Evolutionary conservation across 345 rosid species (phyloP).

Genomic region (Populus davidiana): DNA sequence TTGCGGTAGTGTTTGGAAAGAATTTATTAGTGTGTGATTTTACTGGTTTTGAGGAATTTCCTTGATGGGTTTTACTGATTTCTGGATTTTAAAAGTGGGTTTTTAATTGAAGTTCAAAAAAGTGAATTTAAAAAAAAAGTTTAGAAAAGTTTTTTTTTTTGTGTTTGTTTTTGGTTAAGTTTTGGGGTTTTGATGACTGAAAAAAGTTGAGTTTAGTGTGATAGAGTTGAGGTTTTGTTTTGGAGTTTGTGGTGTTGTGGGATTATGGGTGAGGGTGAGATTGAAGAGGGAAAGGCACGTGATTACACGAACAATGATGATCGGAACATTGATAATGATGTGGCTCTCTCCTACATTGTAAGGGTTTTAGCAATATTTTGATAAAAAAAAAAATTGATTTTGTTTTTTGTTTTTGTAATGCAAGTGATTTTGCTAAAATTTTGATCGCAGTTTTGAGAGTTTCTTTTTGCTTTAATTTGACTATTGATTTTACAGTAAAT

Average conservation of each 20-base stretch:
- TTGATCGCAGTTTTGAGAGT: not conserved
- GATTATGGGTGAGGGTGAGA: conserved; percentile 4
- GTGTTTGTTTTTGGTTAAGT: not conserved
- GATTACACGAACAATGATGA: not conserved
- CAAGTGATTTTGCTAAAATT: not conserved
- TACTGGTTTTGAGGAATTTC: not conserved
- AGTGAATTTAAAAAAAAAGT: not conserved
- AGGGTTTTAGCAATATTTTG: not conserved
- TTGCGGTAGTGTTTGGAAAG: not conserved
- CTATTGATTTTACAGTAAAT: not conserved
- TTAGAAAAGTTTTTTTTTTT: not conserved
- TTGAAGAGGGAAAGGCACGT: conserved; percentile 15
- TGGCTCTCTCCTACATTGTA: conserved; percentile 26
- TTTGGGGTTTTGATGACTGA: not conserved
- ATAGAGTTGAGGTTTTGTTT: not conserved
- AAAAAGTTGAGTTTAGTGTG: not conserved
- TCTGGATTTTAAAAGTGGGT: not conserved
- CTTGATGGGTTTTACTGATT: not conserved
- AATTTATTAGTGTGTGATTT: not conserved
- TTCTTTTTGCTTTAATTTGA: not conserved
- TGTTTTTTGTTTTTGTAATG: not conserved
- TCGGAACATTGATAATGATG: conserved; percentile 14
- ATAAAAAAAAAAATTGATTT: not conserved
- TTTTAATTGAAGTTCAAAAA: not conserved
- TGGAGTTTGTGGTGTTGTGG: not conserved